Conservation (phyloP, 2,329 filamentous ascomycete species). For the Pseudopithomyces maydicus region DNA sequence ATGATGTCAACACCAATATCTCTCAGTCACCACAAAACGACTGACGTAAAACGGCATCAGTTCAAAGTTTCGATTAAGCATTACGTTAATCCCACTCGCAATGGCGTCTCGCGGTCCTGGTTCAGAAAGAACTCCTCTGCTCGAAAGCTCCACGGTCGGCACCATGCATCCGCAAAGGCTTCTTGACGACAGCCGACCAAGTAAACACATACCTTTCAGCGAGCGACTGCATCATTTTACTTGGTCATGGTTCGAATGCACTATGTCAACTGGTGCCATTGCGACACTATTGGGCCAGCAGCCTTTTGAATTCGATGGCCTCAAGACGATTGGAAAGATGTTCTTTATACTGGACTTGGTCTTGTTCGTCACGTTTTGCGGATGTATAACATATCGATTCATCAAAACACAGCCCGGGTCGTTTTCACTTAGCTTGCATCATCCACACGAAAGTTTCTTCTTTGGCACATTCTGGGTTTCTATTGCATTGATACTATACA, state of each 20-base stretch:
- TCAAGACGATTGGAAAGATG: slow-evolving; percentile 65
- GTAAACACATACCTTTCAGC: background rate
- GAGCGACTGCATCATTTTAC: slow-evolving; percentile 29
- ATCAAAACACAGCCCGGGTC: slow-evolving; percentile 52
- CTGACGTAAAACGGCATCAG: slow-evolving; percentile 1
- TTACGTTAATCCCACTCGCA: background rate
- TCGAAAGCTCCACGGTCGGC: background rate
- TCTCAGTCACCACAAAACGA: background rate
- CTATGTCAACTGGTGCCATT: slow-evolving; percentile 76
- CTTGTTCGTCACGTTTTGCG: slow-evolving; percentile 63
- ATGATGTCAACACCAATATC: background rate
- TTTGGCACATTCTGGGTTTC: slow-evolving; percentile 70
- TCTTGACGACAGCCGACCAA: background rate
- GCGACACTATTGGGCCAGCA: slow-evolving; percentile 64
- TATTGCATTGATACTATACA: slow-evolving; percentile 54
- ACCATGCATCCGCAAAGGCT: background rate
- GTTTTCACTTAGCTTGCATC: slow-evolving; percentile 61
- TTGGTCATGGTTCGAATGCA: slow-evolving; percentile 72
- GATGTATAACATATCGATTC: slow-evolving; percentile 65
- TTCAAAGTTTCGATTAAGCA: background rate
- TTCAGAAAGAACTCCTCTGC: background rate
- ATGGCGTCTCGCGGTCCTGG: background rate
- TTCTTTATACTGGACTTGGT: slow-evolving; percentile 71
- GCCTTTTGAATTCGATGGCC: slow-evolving; percentile 63
- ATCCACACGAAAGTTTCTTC: slow-evolving; percentile 72